A percentile compares a stretch with the other conserved stretches of the same genome.
Evolutionary conservation across 352 stramenopile genomes (phyloP).

Genomic region (Phytophthora pluvialis): DNA sequence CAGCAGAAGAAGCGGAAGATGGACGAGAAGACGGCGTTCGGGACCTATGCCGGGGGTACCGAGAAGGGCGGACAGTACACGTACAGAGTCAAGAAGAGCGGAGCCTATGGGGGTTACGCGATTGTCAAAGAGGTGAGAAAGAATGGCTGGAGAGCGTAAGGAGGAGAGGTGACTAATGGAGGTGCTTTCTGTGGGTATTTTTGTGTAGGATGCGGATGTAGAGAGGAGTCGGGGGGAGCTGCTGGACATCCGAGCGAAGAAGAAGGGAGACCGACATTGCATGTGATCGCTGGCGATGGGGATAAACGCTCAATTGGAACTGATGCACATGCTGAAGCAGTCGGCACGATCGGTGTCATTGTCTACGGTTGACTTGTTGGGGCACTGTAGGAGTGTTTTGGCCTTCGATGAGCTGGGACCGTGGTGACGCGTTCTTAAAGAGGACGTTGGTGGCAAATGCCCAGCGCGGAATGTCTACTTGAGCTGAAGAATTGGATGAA

Average conservation of each 20-base stretch:
- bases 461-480: no score
- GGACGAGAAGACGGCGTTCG: slow-evolving; percentile 79
- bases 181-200: not conserved
- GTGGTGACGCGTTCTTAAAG: no score
- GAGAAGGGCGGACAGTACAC: slow-evolving; percentile 72
- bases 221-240: slow-evolving; percentile 85
- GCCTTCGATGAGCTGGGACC: no score
- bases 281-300: slow-evolving; percentile 48
- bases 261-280: slow-evolving; percentile 88
- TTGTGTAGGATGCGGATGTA: slow-evolving; percentile 49
- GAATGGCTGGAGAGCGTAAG: not conserved
- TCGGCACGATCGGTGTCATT: no score
- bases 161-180: not conserved
- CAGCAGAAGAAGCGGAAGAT: slow-evolving; percentile 59
- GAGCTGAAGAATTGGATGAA: no score
- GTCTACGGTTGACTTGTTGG: no score
- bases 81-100: slow-evolving; percentile 87
- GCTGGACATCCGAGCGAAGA: slow-evolving; percentile 85
- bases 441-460: no score
- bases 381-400: no score
- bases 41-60: slow-evolving; percentile 88
- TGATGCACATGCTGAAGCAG: not conserved
- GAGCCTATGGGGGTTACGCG: slow-evolving; percentile 83
- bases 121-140: slow-evolving; percentile 81
- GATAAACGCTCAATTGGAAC: not conserved